Evolutionary conservation across 805 yeast genomes (phyloP), one percentile per base, ranked within the genome.

Genomic region (Metschnikowia colocasiae): DNA sequence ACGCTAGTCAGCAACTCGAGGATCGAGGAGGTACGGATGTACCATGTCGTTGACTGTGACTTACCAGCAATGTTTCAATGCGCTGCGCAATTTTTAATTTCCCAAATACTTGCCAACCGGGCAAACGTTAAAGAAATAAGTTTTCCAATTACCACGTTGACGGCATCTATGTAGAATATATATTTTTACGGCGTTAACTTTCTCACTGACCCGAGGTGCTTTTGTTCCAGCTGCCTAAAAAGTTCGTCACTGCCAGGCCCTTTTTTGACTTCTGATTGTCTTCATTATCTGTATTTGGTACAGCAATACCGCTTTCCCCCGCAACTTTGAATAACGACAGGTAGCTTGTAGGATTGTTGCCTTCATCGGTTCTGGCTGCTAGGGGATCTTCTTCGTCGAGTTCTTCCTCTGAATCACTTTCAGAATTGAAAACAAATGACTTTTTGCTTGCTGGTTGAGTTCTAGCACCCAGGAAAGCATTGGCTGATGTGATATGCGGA

Each of bases 301-400:
- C 59, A 19, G 58, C 49, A 36, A 68, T 65, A 4, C 75, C 74
- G 49, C 61, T 70, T 41, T 61, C 62, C 26, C 75, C 81, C 2
- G 83, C 82, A 20, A 79, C 80, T 51, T 75, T 79, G 45, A 76
- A 72, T 39, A 76, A 59, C 1, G 79, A 69, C 19, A 76, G 72
- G 51, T 69, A 75, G 45, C 77, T 74, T 19, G 61, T 53, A 22
- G 62, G 59, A 23, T 52, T 51, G 26, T 44, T 45, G 18, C 44
- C 56, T 7, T 46, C 46, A 7, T 38, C 39, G 4, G 22, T 25
- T 22, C 22, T 38, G 33, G 42, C 44, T 23, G 47, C 33, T 31
- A 48, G 26, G 35, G 45, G 45, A 16, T 38, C 49, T 34, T 62
- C 59, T 33, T 58, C 65, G 15, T 52, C 51, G 45, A 47, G 59